A percentile compares a stretch with the other conserved stretches of the same genome.
These are phyloP conservation scores for Candida peoriensis DNA, from an alignment of 805 yeast genomes.

Conservation along the genomic window DNA sequence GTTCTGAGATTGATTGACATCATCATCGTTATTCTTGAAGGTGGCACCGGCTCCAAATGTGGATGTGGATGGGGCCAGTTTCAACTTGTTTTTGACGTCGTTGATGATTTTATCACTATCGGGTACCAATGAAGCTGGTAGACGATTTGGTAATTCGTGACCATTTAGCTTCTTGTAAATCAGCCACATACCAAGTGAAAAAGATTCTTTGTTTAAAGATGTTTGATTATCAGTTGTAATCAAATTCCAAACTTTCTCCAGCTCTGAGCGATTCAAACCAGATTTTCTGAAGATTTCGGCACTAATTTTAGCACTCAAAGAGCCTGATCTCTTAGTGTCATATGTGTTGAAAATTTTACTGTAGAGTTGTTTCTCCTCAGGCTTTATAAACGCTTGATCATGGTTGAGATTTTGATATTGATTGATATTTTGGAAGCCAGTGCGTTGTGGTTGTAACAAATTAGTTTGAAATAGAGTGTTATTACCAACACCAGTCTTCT, in stretches of 20 bases:
- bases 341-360: conserved; percentile 85
- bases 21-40: conserved; percentile 72
- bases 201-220: conserved; percentile 80
- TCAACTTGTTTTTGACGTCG: conserved; percentile 56
- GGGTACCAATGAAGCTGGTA: conserved; percentile 89
- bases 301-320: conserved; percentile 74
- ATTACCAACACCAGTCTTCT: conserved; percentile 55
- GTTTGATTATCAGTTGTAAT: conserved; percentile 83
- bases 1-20: conserved; percentile 58
- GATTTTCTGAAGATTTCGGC: conserved; percentile 86
- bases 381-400: conserved; percentile 65
- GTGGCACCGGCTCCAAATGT: conserved; percentile 33
- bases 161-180: conserved; percentile 90
- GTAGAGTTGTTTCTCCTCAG: conserved; percentile 81
- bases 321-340: conserved; percentile 67
- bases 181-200: conserved; percentile 95
- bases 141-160: conserved; percentile 68
- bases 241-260: conserved; percentile 88
- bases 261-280: conserved; percentile 78
- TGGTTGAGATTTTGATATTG: conserved; percentile 25
- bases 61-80: conserved; percentile 10
- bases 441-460: conserved; percentile 25
- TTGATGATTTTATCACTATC: conserved; percentile 75
- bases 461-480: conserved; percentile 33
- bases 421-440: conserved; percentile 26